These are phyloP conservation scores for Odontarrhena argentea DNA, from an alignment of 345 rosid genomes.

Conservation along the genomic window DNA sequence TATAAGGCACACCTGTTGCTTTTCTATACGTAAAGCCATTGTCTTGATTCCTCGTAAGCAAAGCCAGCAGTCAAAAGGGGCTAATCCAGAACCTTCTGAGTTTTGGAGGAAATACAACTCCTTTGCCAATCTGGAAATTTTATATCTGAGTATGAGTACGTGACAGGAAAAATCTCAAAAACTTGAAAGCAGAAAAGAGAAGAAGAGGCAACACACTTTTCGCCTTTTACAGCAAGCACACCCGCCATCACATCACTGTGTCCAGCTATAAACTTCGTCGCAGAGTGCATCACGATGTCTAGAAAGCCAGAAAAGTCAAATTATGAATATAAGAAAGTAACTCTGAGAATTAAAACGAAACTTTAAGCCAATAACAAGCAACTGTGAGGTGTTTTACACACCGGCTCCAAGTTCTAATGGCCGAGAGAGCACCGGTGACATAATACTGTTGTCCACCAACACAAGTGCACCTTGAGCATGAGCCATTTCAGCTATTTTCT, in stretches of 20 bases:
- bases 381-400: slow-evolving; percentile 29
- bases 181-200: slow-evolving; percentile 1
- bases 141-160: neutral
- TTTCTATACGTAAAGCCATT: slow-evolving; percentile 89
- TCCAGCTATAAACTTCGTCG: slow-evolving; percentile 91
- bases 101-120: slow-evolving; percentile 89
- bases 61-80: slow-evolving; percentile 98
- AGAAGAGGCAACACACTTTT: slow-evolving; percentile 56
- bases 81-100: slow-evolving; percentile 92
- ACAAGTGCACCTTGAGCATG: slow-evolving; percentile 80
- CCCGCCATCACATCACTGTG: slow-evolving; percentile 98
- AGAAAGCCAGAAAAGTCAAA: slow-evolving; percentile 32
- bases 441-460: slow-evolving; percentile 89
- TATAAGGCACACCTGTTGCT: slow-evolving; percentile 71
- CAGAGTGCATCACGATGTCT: slow-evolving; percentile 98
- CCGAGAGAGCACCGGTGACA: slow-evolving; percentile 87
- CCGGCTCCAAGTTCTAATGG: slow-evolving; percentile 98
- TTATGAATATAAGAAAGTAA: slow-evolving; percentile 28
- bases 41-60: slow-evolving; percentile 93
- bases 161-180: neutral
- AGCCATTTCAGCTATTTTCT: slow-evolving; percentile 88
- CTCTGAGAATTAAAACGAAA: slow-evolving; percentile 4
- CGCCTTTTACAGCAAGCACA: slow-evolving; percentile 90
- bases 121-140: slow-evolving; percentile 65
- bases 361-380: neutral